Evolutionary conservation across 2,329 filamentous ascomycete genomes (phyloP), one percentile per base, ranked within the genome.

Genomic region (Clarireedia monteithiana): DNA sequence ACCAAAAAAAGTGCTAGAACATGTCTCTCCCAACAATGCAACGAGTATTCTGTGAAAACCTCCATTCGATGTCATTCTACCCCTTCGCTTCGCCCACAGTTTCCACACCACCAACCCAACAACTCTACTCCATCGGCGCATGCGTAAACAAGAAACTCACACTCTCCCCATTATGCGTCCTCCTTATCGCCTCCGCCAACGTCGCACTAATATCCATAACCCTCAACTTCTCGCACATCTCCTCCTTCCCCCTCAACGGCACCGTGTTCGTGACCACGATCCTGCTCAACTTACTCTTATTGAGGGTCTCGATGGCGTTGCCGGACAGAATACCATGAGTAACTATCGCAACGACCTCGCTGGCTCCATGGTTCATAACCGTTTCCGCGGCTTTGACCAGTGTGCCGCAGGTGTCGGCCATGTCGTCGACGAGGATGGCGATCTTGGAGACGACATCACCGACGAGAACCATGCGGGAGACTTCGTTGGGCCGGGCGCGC

Each of bases 371-470:
- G 65, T 89, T 81, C 71, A 92, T 89, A 52, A 97, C 82, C 0
- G 91, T 92, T 56, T 89, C 85, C 15, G 92, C 94, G 2, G 91
- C 94, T 75, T 97, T 97, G 71, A 80, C 83, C 12, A 88, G 77
- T 1, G 90, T 96, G 63, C 91, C 91, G 71, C 91, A 96, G 4
- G 92, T 96, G 70, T 97, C 92, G 34, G 91, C 91, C 90, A 97
- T 96, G 70, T 97, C 92, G 70, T 97, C 92, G 48, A 99, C 92
- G 49, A 99, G 84, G 68, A 99, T 96, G 58, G 92, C 92, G 30
- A 92, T 85, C 75, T 94, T 94, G 74, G 89, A 88, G 63, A 84
- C 81, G 48, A 97, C 94, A 63, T 95, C 91, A 63, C 94, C 94
- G 50, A 97, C 92, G n/a, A 99, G 85, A 0, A 91, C 89, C 90